phyloP scores from a whole-genome alignment of 2,329 filamentous ascomycete genomes.

The Podosphaera fusca region DNA sequence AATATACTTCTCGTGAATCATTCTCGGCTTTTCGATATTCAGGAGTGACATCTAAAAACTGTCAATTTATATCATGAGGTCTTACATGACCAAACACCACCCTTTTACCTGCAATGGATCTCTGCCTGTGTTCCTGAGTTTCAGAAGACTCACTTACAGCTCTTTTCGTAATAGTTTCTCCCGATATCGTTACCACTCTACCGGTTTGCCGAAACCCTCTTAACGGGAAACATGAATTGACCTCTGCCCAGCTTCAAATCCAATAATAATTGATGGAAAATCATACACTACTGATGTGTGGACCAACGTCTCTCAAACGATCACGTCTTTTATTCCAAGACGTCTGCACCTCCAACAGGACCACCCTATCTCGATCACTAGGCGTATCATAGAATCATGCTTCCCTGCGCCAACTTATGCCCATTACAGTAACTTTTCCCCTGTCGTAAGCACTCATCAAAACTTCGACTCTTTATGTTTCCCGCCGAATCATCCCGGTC shows the following conservation, averaged over 20 bases:
- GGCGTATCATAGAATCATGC: conserved; percentile 73
- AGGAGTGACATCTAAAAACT: too few relatives aligned
- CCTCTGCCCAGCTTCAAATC: background rate
- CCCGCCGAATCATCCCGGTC: conserved; percentile 64
- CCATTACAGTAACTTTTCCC: conserved; percentile 56
- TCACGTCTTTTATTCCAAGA: conserved; percentile 50
- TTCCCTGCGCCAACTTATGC: conserved; percentile 54
- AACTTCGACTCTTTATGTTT: conserved; percentile 98
- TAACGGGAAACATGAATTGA: too few relatives aligned
- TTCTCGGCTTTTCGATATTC: too few relatives aligned
- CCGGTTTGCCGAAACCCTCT: too few relatives aligned
- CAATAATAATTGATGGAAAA: conserved; percentile 20
- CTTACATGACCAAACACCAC: too few relatives aligned
- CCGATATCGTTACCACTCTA: too few relatives aligned
- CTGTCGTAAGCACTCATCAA: conserved; percentile 61
- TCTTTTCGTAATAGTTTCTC: too few relatives aligned
- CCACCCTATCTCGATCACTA: conserved; percentile 77
- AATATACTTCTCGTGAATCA: too few relatives aligned
- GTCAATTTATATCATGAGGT: too few relatives aligned
- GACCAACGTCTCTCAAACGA: conserved; percentile 63
- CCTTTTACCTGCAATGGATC: too few relatives aligned
- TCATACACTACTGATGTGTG: conserved; percentile 49
- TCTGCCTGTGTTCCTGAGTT: too few relatives aligned
- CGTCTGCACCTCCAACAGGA: conserved; percentile 75
- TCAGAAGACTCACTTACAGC: too few relatives aligned